Evolutionary conservation across 371 early-diverging fungal genomes (phyloP).

Genomic region (Homolaphlyctis polyrhiza): DNA sequence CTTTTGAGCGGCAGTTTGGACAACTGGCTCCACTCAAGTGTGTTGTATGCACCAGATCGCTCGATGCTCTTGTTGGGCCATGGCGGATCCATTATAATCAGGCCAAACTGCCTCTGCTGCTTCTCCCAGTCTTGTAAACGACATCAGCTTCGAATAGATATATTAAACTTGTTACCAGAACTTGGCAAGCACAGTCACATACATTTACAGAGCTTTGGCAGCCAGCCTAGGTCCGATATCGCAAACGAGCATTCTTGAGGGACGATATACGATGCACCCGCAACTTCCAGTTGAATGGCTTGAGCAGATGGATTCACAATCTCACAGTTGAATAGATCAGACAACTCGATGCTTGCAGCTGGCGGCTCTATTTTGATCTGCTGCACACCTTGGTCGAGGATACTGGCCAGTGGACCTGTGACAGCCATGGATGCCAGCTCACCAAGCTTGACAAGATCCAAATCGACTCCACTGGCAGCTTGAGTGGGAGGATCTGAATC

Average conservation of each 20-base stretch:
- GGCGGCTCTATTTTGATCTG: too few relatives aligned
- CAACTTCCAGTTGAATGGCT: background rate
- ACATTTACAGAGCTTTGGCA: background rate
- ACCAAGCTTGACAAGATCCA: background rate
- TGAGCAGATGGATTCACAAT: conserved; percentile 2
- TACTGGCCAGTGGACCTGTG: background rate
- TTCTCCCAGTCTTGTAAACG: background rate
- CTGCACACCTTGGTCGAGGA: too few relatives aligned
- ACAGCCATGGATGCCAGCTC: background rate
- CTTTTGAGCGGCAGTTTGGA: conserved; percentile 55
- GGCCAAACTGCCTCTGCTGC: conserved; percentile 32
- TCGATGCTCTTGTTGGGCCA: conserved; percentile 60
- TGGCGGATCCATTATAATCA: conserved; percentile 73
- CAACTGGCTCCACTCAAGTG: conserved; percentile 61
- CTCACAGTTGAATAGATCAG: background rate
- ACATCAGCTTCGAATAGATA: too few relatives aligned
- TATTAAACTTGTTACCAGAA: background rate
- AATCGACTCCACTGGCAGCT: too few relatives aligned
- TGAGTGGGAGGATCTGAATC: too few relatives aligned
- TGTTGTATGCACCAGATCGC: conserved; percentile 45
- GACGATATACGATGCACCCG: conserved; percentile 10
- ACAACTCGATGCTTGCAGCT: background rate
- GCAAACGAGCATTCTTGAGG: conserved; percentile 23
- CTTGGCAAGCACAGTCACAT: background rate
- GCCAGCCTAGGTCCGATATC: conserved; percentile 22